Percentiles rank a stretch among this genome's conserved stretches.
Evolutionary conservation across 139 green algal species (phyloP).

Genomic region (Coccomyxa sp.): DNA sequence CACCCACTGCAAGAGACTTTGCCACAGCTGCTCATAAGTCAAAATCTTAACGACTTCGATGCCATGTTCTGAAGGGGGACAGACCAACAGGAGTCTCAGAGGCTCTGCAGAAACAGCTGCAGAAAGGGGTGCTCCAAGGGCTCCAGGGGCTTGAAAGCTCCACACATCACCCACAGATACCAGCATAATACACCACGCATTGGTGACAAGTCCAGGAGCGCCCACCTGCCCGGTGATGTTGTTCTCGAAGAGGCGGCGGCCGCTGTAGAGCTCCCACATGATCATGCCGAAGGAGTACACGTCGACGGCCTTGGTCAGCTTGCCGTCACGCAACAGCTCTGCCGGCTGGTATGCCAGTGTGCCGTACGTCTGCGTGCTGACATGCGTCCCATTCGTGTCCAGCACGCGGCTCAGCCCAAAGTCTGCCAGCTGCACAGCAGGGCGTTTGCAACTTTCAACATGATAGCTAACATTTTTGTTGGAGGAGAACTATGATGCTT

Average conservation of each 20-base stretch:
- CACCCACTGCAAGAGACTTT: neutral
- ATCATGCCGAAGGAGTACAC: slow-evolving; percentile 31
- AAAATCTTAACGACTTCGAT: neutral
- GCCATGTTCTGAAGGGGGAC: neutral
- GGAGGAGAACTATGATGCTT: no score
- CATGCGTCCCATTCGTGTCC: slow-evolving; percentile 21
- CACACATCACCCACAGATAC: no score
- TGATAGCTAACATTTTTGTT: no score
- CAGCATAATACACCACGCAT: no score
- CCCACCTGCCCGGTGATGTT: neutral
- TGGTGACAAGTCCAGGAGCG: neutral
- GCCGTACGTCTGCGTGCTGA: slow-evolving; percentile 30
- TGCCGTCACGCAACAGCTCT: slow-evolving; percentile 26
- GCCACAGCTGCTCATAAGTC: neutral
- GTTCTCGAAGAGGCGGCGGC: neutral
- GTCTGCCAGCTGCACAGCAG: slow-evolving; percentile 29
- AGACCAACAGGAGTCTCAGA: no score
- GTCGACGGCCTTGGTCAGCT: slow-evolving; percentile 17
- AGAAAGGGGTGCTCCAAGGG: neutral
- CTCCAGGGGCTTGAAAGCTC: no score
- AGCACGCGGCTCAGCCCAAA: slow-evolving; percentile 40
- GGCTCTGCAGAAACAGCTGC: neutral
- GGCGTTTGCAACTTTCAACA: neutral
- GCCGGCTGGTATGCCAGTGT: slow-evolving; percentile 34
- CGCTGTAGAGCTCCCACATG: slow-evolving; percentile 1